phyloP scores from a whole-genome alignment of 805 yeast species.

The Teunomyces panamensis region DNA sequence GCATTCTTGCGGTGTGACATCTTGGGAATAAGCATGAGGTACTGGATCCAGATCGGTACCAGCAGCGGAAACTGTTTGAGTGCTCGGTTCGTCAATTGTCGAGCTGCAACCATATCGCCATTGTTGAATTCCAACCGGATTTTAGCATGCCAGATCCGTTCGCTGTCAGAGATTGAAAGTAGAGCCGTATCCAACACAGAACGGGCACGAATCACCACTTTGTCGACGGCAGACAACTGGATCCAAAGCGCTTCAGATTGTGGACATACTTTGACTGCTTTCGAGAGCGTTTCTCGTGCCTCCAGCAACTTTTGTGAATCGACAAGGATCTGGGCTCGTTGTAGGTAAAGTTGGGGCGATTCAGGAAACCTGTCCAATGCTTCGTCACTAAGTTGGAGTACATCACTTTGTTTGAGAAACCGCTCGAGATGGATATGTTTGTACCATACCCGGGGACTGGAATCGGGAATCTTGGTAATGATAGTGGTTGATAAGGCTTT shows the following conservation, averaged over 20 bases:
- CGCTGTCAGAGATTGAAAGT: slow-evolving; percentile 39
- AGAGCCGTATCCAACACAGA: slow-evolving; percentile 70
- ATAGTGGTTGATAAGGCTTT: slow-evolving; percentile 37
- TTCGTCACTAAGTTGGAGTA: slow-evolving; percentile 28
- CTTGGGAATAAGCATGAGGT: slow-evolving; percentile 46
- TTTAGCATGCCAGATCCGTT: slow-evolving; percentile 56
- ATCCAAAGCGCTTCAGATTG: slow-evolving; percentile 52
- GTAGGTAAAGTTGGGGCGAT: slow-evolving; percentile 55
- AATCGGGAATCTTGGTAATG: slow-evolving; percentile 12
- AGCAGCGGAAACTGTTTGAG: slow-evolving; percentile 56
- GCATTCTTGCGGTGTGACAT: slow-evolving; percentile 53
- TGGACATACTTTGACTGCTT: slow-evolving; percentile 52
- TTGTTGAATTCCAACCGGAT: slow-evolving; percentile 54
- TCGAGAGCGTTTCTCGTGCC: slow-evolving; percentile 47
- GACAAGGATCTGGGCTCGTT: slow-evolving; percentile 55
- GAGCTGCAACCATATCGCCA: slow-evolving; percentile 51
- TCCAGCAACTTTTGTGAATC: slow-evolving; percentile 24
- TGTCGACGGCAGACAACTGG: slow-evolving; percentile 45
- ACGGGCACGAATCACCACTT: slow-evolving; percentile 57
- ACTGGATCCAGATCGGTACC: slow-evolving; percentile 63
- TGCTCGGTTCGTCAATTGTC: slow-evolving; percentile 55
- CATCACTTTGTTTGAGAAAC: slow-evolving; percentile 16
- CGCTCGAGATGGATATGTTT: slow-evolving; percentile 56
- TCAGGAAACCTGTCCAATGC: slow-evolving; percentile 51
- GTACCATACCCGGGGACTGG: slow-evolving; percentile 54